phyloP scores from a whole-genome alignment of 139 green algal species.

The Haematococcus lacustris region DNA sequence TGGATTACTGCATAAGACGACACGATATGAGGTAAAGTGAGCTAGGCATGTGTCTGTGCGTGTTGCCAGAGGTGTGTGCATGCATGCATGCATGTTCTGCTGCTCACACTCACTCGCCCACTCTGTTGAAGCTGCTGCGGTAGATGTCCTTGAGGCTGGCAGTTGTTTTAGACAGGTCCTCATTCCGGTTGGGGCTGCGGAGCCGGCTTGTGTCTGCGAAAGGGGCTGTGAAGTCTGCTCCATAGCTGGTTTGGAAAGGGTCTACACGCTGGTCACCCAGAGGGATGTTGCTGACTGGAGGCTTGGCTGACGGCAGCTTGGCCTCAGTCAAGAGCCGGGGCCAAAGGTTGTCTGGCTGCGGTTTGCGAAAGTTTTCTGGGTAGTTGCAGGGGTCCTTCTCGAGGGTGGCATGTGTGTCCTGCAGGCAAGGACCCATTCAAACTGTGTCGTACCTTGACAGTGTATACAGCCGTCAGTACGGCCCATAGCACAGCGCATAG shows the following conservation, averaged over 20 bases:
- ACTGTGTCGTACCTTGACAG: not conserved
- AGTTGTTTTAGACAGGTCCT: slow-evolving; percentile 52
- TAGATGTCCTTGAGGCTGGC: slow-evolving; percentile 56
- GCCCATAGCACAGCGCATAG: no score
- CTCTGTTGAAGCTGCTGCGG: slow-evolving; percentile 53
- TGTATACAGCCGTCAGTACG: not conserved
- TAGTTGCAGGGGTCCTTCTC: slow-evolving; percentile 56
- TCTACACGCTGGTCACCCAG: slow-evolving; percentile 60
- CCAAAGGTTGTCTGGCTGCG: slow-evolving; percentile 55
- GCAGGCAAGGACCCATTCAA: not conserved
- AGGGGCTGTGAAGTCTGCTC: slow-evolving; percentile 54
- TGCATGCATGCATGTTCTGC: not conserved
- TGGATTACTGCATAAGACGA: no score
- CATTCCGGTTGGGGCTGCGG: slow-evolving; percentile 69
- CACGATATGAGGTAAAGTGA: no score
- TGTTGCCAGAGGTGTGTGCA: no score
- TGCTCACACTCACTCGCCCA: slow-evolving; percentile 54
- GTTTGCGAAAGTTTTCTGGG: slow-evolving; percentile 41
- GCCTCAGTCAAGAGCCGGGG: slow-evolving; percentile 40
- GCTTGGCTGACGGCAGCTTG: slow-evolving; percentile 52
- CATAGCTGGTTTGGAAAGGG: slow-evolving; percentile 63
- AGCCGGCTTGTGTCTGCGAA: slow-evolving; percentile 41
- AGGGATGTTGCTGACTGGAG: slow-evolving; percentile 49
- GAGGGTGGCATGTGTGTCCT: slow-evolving; percentile 55
- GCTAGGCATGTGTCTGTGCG: no score